Conservation (phyloP, 192 early-diverging fungal genomes). For the Pecoramyces ruminantium region DNA sequence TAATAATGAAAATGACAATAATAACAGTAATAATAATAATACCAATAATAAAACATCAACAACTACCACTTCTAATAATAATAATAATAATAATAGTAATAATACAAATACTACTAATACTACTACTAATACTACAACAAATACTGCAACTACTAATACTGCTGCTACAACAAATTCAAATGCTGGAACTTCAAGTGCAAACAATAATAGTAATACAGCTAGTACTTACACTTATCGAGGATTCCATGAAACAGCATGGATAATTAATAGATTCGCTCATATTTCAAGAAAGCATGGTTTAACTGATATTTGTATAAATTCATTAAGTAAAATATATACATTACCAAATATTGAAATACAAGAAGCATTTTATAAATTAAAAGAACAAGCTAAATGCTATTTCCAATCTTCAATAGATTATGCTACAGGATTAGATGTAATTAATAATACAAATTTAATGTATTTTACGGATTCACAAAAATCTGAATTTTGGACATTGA, state of each 20-base stretch:
- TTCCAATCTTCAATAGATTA: conserved; percentile 77
- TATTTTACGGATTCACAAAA: conserved; percentile 86
- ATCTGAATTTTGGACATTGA: conserved; percentile 94
- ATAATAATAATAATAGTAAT: no score
- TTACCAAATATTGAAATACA: conserved; percentile 99
- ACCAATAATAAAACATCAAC: no score
- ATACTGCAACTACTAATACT: no score
- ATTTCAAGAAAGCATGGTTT: conserved; percentile 91
- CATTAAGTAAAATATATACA: conserved; percentile 91
- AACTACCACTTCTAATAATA: no score
- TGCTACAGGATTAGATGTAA: conserved; percentile 83
- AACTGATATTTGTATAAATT: conserved; percentile 79
- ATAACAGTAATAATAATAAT: no score
- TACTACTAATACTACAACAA: no score
- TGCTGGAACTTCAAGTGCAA: no score
- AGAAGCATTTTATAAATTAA: conserved; percentile 90
- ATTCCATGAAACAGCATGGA: conserved; percentile 99
- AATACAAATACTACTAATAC: no score
- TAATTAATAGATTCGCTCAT: conserved; percentile 97
- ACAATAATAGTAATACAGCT: conserved; percentile 17
- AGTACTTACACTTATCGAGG: conserved; percentile 90
- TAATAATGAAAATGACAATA: conserved; percentile 23
- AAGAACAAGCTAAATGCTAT: conserved; percentile 97
- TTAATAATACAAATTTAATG: conserved; percentile 96
- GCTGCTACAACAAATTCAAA: no score